These are phyloP conservation scores for Podospora comata DNA, from an alignment of 495 filamentous ascomycete species.

Conservation along the genomic window DNA sequence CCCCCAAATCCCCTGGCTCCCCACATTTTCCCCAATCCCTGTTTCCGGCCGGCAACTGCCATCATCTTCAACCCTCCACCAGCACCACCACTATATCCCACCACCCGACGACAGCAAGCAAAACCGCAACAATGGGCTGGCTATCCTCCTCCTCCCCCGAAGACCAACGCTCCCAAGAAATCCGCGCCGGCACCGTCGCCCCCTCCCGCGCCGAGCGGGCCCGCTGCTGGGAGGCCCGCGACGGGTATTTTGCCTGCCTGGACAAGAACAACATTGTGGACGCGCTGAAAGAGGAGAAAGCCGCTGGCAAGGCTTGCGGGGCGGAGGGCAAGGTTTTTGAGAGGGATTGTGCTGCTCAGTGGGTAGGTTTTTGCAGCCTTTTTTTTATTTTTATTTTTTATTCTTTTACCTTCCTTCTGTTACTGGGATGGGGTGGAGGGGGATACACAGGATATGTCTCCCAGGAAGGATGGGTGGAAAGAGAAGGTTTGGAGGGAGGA, in stretches of 20 bases:
- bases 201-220: slow-evolving; percentile 74
- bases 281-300: slow-evolving; percentile 66
- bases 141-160: slow-evolving; percentile 44
- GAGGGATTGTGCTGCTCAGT: slow-evolving; percentile 60
- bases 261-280: slow-evolving; percentile 80
- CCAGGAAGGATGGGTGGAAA: too few relatives aligned
- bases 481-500: not conserved
- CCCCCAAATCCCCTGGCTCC: not conserved
- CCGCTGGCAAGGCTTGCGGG: slow-evolving; percentile 63
- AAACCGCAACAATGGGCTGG: slow-evolving; percentile 41
- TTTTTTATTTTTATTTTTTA: too few relatives aligned
- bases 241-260: slow-evolving; percentile 81
- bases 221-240: slow-evolving; percentile 82
- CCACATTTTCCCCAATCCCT: not conserved
- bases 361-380: slow-evolving; percentile 22
- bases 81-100: not conserved
- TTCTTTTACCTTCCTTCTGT: too few relatives aligned
- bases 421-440: too few relatives aligned
- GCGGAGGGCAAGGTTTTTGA: slow-evolving; percentile 65
- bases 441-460: too few relatives aligned
- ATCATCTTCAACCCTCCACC: not conserved
- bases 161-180: slow-evolving; percentile 49
- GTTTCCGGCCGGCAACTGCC: not conserved
- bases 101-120: not conserved
- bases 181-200: slow-evolving; percentile 60